A percentile compares a stretch with the other conserved stretches of the same genome.
Conservation (phyloP, 306 rosid genomes). For the Lithocarpus polystachyus region DNA sequence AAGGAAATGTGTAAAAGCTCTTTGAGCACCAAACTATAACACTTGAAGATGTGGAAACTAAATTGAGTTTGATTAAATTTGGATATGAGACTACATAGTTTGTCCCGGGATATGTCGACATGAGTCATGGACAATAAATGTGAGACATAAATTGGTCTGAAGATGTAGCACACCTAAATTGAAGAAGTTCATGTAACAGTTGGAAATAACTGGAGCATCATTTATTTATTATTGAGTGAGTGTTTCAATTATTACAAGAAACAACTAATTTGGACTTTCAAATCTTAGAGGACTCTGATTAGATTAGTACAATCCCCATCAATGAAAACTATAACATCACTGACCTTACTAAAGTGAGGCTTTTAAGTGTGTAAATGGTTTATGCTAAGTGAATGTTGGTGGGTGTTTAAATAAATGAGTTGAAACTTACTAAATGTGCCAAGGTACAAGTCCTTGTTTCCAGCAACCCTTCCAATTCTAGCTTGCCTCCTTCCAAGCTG, state of each 20-base stretch:
- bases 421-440: slow-evolving; percentile 89
- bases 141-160: background rate
- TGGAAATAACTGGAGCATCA: background rate
- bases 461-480: slow-evolving; percentile 95
- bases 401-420: background rate
- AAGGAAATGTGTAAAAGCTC: too few species aligned
- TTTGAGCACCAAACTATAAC: too few species aligned
- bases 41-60: too few species aligned
- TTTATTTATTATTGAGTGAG: background rate
- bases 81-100: too few species aligned
- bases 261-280: background rate
- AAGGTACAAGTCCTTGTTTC: slow-evolving; percentile 96
- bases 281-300: background rate
- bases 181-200: background rate
- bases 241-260: background rate
- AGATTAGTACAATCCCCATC: background rate
- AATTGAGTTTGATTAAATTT: too few species aligned
- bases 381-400: too few species aligned
- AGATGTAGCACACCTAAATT: background rate
- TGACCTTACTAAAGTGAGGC: background rate
- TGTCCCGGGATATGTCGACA: too few species aligned
- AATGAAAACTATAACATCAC: background rate
- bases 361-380: background rate
- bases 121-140: background rate
- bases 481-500: slow-evolving; percentile 99